Evolutionary conservation across 495 filamentous ascomycete species (phyloP).

Genomic region (Tuber calosporum): DNA sequence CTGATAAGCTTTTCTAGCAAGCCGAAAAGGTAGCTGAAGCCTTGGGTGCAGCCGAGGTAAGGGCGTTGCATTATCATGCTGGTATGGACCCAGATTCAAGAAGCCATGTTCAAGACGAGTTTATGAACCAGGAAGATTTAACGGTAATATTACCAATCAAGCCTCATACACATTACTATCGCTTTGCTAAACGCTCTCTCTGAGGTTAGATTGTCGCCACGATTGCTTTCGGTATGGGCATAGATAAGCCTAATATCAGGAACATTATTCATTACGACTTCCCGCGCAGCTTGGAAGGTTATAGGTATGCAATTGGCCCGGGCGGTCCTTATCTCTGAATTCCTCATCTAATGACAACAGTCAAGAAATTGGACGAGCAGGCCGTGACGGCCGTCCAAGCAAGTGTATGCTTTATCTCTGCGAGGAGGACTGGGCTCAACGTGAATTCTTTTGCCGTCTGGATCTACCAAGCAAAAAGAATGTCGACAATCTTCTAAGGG

Average conservation of each 20-base stretch:
- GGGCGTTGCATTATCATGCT: constrained; percentile 50
- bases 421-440: constrained; percentile 48
- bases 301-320: constrained; percentile 30
- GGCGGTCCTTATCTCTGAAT: neutral
- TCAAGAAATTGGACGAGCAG: constrained; percentile 55
- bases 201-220: constrained; percentile 49
- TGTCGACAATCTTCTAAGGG: constrained; percentile 45
- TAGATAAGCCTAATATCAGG: constrained; percentile 55
- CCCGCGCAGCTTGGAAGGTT: constrained; percentile 52
- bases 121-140: constrained; percentile 47
- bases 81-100: constrained; percentile 47
- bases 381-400: constrained; percentile 50
- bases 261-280: constrained; percentile 54
- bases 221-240: constrained; percentile 58
- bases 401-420: constrained; percentile 53
- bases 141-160: constrained; percentile 38
- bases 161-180: neutral
- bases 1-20: constrained; percentile 40
- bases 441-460: constrained; percentile 52
- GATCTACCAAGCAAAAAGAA: constrained; percentile 51
- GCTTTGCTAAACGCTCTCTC: neutral
- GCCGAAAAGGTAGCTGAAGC: constrained; percentile 46
- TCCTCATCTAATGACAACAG: constrained; percentile 34
- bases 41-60: constrained; percentile 43
- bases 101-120: constrained; percentile 48